Conservation (phyloP, 495 filamentous ascomycete genomes). For the Aspergillus bridgeri region DNA sequence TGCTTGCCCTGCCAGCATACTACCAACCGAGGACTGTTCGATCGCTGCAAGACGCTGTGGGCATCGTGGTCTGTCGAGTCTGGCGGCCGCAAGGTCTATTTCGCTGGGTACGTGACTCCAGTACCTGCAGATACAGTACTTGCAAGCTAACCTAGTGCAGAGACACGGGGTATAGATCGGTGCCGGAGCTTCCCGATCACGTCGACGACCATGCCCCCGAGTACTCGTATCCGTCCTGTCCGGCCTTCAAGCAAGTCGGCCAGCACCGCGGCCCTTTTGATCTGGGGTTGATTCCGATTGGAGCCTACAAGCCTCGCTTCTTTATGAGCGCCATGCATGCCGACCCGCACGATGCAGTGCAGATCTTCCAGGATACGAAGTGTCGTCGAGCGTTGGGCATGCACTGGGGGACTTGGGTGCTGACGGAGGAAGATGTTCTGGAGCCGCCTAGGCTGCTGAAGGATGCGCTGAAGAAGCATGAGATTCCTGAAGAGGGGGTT, state of each 20-base stretch:
- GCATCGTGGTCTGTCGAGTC: constrained; percentile 78
- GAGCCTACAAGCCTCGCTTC: constrained; percentile 79
- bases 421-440: constrained; percentile 81
- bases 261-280: constrained; percentile 82
- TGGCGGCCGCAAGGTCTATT: constrained; percentile 50
- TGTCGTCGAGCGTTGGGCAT: constrained; percentile 84
- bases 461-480: constrained; percentile 68
- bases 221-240: constrained; percentile 70
- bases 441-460: constrained; percentile 77
- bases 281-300: constrained; percentile 91
- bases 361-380: constrained; percentile 84
- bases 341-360: constrained; percentile 82
- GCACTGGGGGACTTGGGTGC: constrained; percentile 91
- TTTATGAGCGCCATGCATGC: constrained; percentile 80
- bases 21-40: constrained; percentile 63
- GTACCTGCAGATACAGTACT: too few relatives aligned
- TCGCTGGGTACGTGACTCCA: constrained; percentile 42
- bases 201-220: constrained; percentile 72
- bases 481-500: constrained; percentile 68
- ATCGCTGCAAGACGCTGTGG: constrained; percentile 78
- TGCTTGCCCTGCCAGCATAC: constrained; percentile 88
- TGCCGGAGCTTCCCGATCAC: constrained; percentile 62
- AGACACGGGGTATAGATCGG: constrained; percentile 80
- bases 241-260: constrained; percentile 86
- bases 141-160: constrained; percentile 18